These are phyloP conservation scores for Calvatia gigantea DNA, from an alignment of 768 basidiomycete species.

Conservation along the genomic window DNA sequence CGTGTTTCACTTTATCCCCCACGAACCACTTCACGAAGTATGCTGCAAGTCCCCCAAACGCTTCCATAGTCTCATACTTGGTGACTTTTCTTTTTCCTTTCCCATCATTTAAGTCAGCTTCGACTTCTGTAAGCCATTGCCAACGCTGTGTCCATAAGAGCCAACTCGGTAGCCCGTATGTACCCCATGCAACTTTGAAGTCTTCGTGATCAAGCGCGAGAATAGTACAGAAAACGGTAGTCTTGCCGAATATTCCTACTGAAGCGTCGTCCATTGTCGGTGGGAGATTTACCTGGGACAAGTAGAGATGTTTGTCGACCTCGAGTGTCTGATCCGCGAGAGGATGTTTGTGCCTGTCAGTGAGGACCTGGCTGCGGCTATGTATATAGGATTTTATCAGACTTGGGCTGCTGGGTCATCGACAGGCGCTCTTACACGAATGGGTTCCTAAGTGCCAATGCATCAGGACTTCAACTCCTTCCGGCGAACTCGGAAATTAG, in stretches of 20 bases:
- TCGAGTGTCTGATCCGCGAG: conserved; percentile 46
- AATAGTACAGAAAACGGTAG: conserved; percentile 42
- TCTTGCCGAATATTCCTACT: conserved; percentile 28
- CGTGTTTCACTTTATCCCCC: conserved; percentile 36
- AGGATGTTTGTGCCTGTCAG: conserved; percentile 34
- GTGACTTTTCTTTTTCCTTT: conserved; percentile 41
- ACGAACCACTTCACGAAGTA: conserved; percentile 48
- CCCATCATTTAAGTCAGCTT: conserved; percentile 27
- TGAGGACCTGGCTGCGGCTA: conserved; percentile 42
- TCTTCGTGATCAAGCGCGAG: conserved; percentile 49
- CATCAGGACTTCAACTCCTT: too few species aligned
- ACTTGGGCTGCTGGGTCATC: not conserved
- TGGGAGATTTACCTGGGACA: conserved; percentile 55
- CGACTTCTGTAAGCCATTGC: conserved; percentile 47
- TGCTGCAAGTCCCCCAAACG: conserved; percentile 53
- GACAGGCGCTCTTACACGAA: conserved; percentile 47
- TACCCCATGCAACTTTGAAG: conserved; percentile 56
- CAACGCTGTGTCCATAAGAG: conserved; percentile 55
- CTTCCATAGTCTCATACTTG: conserved; percentile 62
- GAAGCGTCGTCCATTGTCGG: conserved; percentile 47
- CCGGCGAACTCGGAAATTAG: not conserved
- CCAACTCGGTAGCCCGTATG: conserved; percentile 37
- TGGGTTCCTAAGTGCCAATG: conserved; percentile 49
- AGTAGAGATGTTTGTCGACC: conserved; percentile 43
- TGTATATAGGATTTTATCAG: conserved; percentile 18